Evolutionary conservation across 192 early-diverging fungal genomes (phyloP).

Genomic region (Coemansia sp.): DNA sequence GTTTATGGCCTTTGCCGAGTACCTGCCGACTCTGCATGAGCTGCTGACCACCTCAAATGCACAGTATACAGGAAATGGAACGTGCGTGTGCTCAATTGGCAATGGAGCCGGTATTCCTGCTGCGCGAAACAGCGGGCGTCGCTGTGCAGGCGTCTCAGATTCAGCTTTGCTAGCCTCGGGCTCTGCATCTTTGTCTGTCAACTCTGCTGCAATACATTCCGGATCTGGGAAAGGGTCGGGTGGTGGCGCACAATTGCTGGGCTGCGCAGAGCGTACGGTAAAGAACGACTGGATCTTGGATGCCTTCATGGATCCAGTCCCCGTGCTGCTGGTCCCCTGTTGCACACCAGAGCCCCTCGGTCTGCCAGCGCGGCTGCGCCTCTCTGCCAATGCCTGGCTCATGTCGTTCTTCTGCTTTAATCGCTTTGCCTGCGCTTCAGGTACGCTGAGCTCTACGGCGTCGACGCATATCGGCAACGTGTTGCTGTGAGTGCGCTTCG

Average conservation of each 20-base stretch:
- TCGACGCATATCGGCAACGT: neutral
- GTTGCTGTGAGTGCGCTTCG: slow-evolving; percentile 18
- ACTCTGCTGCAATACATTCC: neutral
- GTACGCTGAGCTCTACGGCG: neutral
- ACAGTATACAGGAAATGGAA: slow-evolving; percentile 17
- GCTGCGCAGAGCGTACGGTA: slow-evolving; percentile 1
- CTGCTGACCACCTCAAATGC: slow-evolving; percentile 1
- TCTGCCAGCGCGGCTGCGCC: slow-evolving; percentile 15
- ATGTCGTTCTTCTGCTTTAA: slow-evolving; percentile 18
- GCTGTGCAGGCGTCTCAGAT: neutral
- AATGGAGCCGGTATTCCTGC: slow-evolving; percentile 28
- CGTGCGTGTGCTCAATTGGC: slow-evolving; percentile 23
- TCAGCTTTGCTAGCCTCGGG: neutral
- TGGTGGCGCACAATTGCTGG: neutral
- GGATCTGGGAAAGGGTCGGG: neutral
- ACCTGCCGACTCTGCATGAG: neutral
- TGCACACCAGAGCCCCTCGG: slow-evolving; percentile 4
- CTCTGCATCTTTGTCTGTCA: neutral
- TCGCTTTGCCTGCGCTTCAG: slow-evolving; percentile 18
- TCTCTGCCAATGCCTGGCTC: neutral
- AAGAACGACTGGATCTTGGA: slow-evolving; percentile 46
- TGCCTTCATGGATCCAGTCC: neutral
- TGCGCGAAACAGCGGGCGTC: slow-evolving; percentile 12
- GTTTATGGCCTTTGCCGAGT: slow-evolving; percentile 3
- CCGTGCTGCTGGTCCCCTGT: neutral